Evolutionary conservation across 2,329 filamentous ascomycete genomes (phyloP).

Genomic region (Aurifilum marmelostoma): DNA sequence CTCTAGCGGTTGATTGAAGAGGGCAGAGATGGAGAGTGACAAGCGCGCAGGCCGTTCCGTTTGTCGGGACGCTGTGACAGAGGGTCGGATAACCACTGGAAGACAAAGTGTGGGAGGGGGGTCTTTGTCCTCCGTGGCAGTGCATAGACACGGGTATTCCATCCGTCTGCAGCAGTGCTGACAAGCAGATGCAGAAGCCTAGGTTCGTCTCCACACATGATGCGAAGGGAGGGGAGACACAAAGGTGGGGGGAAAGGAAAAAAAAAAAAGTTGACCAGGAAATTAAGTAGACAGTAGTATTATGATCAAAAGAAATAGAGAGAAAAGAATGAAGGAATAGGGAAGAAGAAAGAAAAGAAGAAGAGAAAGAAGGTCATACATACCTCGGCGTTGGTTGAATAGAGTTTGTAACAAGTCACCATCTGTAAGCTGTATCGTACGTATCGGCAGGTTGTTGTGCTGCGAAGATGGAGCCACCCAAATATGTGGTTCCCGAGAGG

Average conservation of each 20-base stretch:
- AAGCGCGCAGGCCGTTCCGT: background rate
- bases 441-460: background rate
- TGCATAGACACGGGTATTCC: background rate
- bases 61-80: background rate
- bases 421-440: background rate
- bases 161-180: constrained; percentile 5
- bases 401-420: background rate
- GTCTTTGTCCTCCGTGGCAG: too few species aligned
- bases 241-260: background rate
- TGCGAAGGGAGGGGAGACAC: background rate
- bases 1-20: too few species aligned
- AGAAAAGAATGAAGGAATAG: background rate
- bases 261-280: background rate
- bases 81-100: background rate
- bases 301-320: too few species aligned
- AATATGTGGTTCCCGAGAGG: background rate
- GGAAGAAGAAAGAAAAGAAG: background rate
- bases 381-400: background rate
- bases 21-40: background rate
- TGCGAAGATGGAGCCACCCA: background rate
- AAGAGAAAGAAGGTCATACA: background rate
- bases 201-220: background rate
- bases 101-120: too few species aligned
- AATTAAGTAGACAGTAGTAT: background rate
- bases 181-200: constrained; percentile 3